Conservation (phyloP, 768 basidiomycete species). For the Mycena polygramma region DNA sequence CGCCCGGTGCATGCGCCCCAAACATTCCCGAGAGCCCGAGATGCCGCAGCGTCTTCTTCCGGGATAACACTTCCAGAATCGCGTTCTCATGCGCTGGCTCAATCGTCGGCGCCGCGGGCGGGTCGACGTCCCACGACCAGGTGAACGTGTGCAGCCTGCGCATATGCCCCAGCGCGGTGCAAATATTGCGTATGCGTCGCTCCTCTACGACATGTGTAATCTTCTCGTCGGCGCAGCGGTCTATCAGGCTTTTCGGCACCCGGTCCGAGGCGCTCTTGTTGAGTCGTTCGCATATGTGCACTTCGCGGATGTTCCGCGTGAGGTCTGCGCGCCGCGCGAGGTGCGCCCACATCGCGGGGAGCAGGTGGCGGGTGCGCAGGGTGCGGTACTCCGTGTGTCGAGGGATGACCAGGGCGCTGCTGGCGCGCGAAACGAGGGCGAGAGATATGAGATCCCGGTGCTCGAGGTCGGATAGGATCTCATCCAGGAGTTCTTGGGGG, state of each 20-base stretch:
- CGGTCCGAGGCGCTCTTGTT: constrained; percentile 56
- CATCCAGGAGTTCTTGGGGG: constrained; percentile 62
- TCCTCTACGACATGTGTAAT: constrained; percentile 48
- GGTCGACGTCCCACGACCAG: constrained; percentile 54
- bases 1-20: constrained; percentile 52
- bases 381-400: constrained; percentile 65
- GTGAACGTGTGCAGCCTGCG: constrained; percentile 55
- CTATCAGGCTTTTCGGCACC: constrained; percentile 56
- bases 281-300: constrained; percentile 57
- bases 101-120: constrained; percentile 45
- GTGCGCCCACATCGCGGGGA: constrained; percentile 62
- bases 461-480: constrained; percentile 60
- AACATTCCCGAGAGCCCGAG: constrained; percentile 55
- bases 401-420: constrained; percentile 56
- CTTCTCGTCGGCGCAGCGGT: constrained; percentile 40
- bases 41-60: constrained; percentile 48
- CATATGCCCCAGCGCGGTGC: constrained; percentile 58
- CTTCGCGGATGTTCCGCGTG: constrained; percentile 59
- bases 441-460: constrained; percentile 59
- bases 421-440: constrained; percentile 56
- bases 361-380: constrained; percentile 56
- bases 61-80: constrained; percentile 50
- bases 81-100: constrained; percentile 54
- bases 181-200: constrained; percentile 53
- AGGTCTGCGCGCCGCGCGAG: constrained; percentile 64